phyloP scores from a whole-genome alignment of 805 yeast species.

The Yamadazyma phyllophila region DNA sequence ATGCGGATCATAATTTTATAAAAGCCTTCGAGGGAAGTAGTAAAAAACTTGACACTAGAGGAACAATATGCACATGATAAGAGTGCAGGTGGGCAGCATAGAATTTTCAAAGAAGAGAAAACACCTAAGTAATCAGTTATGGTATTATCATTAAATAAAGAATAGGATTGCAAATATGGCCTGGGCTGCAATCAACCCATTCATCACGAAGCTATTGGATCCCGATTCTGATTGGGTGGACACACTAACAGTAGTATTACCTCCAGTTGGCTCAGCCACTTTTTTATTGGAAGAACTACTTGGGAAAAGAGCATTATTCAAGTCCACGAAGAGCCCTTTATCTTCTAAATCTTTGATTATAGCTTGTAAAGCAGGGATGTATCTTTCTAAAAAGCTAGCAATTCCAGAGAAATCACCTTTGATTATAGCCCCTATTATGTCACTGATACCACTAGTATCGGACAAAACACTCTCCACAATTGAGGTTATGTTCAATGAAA shows the following conservation, averaged over 20 bases:
- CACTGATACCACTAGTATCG: slow-evolving; percentile 21
- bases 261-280: slow-evolving; percentile 8
- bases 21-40: no score
- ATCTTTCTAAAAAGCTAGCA: slow-evolving; percentile 20
- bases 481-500: slow-evolving; percentile 25
- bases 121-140: not conserved
- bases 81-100: no score
- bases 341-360: slow-evolving; percentile 32
- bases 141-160: slow-evolving; percentile 9
- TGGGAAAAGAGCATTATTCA: slow-evolving; percentile 30
- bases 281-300: slow-evolving; percentile 6
- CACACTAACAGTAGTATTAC: not conserved
- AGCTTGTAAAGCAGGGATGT: slow-evolving; percentile 28
- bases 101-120: no score
- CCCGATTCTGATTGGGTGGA: slow-evolving; percentile 7
- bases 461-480: slow-evolving; percentile 23
- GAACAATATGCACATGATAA: no score
- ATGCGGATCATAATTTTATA: no score
- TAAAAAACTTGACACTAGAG: no score
- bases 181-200: slow-evolving; percentile 4
- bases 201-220: slow-evolving; percentile 6
- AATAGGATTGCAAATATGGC: slow-evolving; percentile 5
- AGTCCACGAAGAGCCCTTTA: slow-evolving; percentile 36
- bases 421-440: slow-evolving; percentile 17
- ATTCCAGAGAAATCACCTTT: slow-evolving; percentile 12